Evolutionary conservation across 441 rosid species (phyloP).

Genomic region (Adansonia madagascariensis): DNA sequence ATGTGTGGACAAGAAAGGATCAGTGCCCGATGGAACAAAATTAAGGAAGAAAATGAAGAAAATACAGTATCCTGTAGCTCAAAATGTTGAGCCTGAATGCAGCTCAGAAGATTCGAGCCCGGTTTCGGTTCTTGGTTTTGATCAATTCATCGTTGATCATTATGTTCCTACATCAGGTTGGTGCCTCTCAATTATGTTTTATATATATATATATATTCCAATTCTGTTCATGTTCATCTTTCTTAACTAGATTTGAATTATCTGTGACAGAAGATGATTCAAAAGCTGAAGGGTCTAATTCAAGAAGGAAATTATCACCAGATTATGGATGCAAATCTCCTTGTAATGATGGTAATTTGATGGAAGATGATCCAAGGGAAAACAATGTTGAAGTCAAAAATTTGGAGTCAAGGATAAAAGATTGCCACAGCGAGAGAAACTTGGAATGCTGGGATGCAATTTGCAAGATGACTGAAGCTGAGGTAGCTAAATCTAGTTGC

Average conservation of each 20-base stretch:
- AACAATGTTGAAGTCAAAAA: slow-evolving; percentile 27
- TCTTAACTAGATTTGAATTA: background rate
- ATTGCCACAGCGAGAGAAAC: background rate
- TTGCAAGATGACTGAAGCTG: slow-evolving; percentile 41
- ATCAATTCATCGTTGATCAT: slow-evolving; percentile 44
- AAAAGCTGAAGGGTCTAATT: slow-evolving; percentile 26
- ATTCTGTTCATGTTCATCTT: background rate
- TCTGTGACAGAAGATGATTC: slow-evolving; percentile 39
- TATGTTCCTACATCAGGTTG: slow-evolving; percentile 45
- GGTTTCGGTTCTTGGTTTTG: slow-evolving; percentile 87
- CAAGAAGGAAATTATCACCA: slow-evolving; percentile 52
- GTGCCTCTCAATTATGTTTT: slow-evolving; percentile 16
- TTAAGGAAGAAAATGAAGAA: slow-evolving; percentile 34
- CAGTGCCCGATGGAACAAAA: slow-evolving; percentile 29
- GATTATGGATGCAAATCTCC: slow-evolving; percentile 27
- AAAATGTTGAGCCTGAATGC: slow-evolving; percentile 46
- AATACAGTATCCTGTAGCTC: background rate
- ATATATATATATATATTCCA: background rate
- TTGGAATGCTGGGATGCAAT: slow-evolving; percentile 44
- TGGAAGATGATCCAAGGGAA: slow-evolving; percentile 27
- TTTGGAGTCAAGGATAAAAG: slow-evolving; percentile 31
- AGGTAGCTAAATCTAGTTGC: slow-evolving; percentile 44
- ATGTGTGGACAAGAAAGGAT: background rate
- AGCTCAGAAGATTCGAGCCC: slow-evolving; percentile 79
- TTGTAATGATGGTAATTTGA: slow-evolving; percentile 31